Evolutionary conservation across 371 early-diverging fungal genomes (phyloP).

Genomic region (Mucor racemosus): DNA sequence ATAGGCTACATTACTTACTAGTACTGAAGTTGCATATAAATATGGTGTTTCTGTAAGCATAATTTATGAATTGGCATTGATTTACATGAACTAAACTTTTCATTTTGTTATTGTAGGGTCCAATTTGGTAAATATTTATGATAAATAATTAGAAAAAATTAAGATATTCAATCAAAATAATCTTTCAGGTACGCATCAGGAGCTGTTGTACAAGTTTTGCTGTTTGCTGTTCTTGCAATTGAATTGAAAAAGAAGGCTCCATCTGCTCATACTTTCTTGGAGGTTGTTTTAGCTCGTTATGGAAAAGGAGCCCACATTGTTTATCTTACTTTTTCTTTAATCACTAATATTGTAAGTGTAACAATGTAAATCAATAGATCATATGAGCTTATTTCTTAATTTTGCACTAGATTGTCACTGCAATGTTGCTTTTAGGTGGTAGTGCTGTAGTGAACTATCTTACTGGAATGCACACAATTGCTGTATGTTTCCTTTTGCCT

Average conservation of each 20-base stretch:
- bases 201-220: slow-evolving; percentile 67
- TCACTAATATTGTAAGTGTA: slow-evolving; percentile 53
- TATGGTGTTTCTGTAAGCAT: slow-evolving; percentile 64
- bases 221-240: slow-evolving; percentile 75
- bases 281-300: slow-evolving; percentile 69
- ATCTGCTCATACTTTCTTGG: slow-evolving; percentile 73
- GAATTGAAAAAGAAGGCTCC: slow-evolving; percentile 72
- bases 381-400: slow-evolving; percentile 2
- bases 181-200: slow-evolving; percentile 66
- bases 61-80: not conserved
- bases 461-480: slow-evolving; percentile 71
- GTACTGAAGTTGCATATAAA: slow-evolving; percentile 70
- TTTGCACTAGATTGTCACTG: slow-evolving; percentile 59
- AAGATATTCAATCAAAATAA: no score
- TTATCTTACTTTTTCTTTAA: slow-evolving; percentile 60
- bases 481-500: slow-evolving; percentile 70
- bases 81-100: not conserved
- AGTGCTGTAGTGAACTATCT: slow-evolving; percentile 69
- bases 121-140: slow-evolving; percentile 26
- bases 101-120: slow-evolving; percentile 13
- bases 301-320: slow-evolving; percentile 64
- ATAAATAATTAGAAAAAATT: no score
- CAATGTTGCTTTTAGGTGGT: slow-evolving; percentile 73
- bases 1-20: slow-evolving; percentile 56
- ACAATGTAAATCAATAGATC: not conserved